Evolutionary conservation across 148 eudicot species (phyloP).

Genomic region (Chenopodium berlandieri): DNA sequence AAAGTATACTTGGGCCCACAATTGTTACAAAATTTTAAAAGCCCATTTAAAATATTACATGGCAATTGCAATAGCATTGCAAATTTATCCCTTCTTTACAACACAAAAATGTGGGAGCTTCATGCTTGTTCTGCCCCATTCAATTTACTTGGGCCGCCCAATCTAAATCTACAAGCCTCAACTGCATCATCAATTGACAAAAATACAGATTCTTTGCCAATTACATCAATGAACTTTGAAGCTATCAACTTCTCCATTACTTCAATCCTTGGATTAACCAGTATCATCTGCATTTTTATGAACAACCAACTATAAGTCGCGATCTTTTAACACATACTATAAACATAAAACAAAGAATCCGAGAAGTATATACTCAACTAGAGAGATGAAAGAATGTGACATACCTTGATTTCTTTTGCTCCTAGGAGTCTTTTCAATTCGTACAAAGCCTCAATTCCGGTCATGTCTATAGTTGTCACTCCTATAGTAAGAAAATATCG

Average conservation of each 20-base stretch:
- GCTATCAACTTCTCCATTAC: conserved; percentile 72
- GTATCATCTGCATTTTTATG: conserved; percentile 37
- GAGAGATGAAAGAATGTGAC: background rate
- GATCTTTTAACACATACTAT: background rate
- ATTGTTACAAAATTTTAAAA: background rate
- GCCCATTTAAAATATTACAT: conserved; percentile 1
- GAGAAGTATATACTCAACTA: background rate
- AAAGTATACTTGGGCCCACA: background rate
- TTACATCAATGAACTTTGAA: conserved; percentile 49
- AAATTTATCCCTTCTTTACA: background rate
- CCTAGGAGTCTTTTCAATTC: conserved; percentile 54
- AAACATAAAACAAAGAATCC: background rate
- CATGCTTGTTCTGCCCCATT: background rate
- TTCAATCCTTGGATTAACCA: conserved; percentile 72
- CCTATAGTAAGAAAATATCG: conserved; percentile 36
- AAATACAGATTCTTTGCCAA: conserved; percentile 60
- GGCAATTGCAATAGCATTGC: background rate
- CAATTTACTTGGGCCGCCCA: conserved; percentile 34
- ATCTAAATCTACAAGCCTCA: conserved; percentile 50
- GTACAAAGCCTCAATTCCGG: conserved; percentile 69
- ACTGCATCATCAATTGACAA: conserved; percentile 63
- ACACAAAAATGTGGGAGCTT: conserved; percentile 6
- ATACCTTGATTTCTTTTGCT: conserved; percentile 55
- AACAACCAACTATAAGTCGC: background rate
- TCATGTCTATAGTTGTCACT: conserved; percentile 76